Evolutionary conservation across 2,329 filamentous ascomycete species (phyloP).

Genomic region (Xylaria sp.): DNA sequence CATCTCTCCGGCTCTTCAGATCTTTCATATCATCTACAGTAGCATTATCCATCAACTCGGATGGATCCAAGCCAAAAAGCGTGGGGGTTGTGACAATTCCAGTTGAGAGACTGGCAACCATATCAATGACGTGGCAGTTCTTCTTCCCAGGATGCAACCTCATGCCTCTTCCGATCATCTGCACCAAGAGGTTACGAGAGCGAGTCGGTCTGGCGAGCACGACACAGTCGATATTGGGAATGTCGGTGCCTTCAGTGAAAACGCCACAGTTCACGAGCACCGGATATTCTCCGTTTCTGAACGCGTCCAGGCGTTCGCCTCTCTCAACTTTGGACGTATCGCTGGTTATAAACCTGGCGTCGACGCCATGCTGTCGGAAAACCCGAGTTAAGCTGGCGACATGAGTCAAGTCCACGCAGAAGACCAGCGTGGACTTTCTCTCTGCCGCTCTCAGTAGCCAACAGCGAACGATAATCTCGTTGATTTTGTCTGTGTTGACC

Average conservation of each 20-base stretch:
- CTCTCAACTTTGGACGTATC: conserved; percentile 67
- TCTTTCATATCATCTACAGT: conserved; percentile 56
- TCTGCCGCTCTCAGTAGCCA: conserved; percentile 73
- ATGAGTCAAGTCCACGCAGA: conserved; percentile 87
- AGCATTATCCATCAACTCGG: conserved; percentile 65
- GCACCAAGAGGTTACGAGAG: conserved; percentile 87
- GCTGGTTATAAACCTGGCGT: conserved; percentile 82
- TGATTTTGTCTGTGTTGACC: conserved; percentile 77
- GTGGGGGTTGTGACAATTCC: conserved; percentile 90
- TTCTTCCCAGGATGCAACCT: conserved; percentile 73
- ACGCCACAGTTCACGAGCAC: conserved; percentile 93
- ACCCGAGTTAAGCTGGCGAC: conserved; percentile 66
- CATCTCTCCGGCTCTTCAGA: conserved; percentile 45
- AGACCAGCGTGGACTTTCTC: conserved; percentile 82
- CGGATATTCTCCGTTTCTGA: conserved; percentile 70
- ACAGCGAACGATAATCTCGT: conserved; percentile 76
- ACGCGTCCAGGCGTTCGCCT: conserved; percentile 65
- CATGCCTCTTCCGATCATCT: conserved; percentile 97
- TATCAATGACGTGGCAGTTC: conserved; percentile 92
- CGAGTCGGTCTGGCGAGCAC: conserved; percentile 81
- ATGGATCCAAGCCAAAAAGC: conserved; percentile 84
- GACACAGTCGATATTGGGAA: conserved; percentile 94
- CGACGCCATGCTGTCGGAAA: conserved; percentile 72
- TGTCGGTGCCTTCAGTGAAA: conserved; percentile 96
- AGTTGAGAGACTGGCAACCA: conserved; percentile 78